phyloP scores from a whole-genome alignment of 2,329 filamentous ascomycete genomes.

The Neonectria hederae region DNA sequence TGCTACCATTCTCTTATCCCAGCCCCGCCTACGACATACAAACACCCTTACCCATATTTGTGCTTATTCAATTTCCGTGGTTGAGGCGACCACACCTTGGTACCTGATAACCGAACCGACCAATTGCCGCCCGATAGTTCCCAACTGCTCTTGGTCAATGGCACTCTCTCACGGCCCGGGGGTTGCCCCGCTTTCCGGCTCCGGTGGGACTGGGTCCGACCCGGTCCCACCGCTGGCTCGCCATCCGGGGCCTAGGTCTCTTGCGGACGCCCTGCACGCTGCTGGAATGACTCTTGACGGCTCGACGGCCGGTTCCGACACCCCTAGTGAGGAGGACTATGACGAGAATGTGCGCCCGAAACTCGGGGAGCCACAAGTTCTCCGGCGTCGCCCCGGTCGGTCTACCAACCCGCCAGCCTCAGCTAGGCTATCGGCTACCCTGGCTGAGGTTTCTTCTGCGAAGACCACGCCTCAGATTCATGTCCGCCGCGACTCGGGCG shows the following conservation, averaged over 20 bases:
- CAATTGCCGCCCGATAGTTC: neutral
- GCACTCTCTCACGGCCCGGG: conserved; percentile 12
- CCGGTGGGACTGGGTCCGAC: neutral
- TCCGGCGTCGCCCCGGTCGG: conserved; percentile 31
- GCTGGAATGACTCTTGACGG: conserved; percentile 38
- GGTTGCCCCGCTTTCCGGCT: conserved; percentile 23
- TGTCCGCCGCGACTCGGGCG: conserved; percentile 33
- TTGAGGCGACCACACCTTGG: neutral
- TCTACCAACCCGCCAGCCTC: neutral
- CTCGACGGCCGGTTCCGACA: conserved; percentile 47
- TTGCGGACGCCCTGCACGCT: conserved; percentile 42
- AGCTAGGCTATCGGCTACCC: conserved; percentile 19
- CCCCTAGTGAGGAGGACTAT: conserved; percentile 58
- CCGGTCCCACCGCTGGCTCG: conserved; percentile 15
- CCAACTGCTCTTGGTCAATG: conserved; percentile 29
- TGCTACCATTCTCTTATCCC: neutral
- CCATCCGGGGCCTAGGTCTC: conserved; percentile 35
- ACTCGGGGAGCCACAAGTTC: conserved; percentile 29
- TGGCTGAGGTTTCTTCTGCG: conserved; percentile 17
- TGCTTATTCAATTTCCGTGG: neutral
- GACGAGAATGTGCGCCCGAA: conserved; percentile 49
- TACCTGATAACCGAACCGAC: neutral
- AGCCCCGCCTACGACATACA: neutral
- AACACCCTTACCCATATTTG: neutral
- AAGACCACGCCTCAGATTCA: neutral